These are phyloP conservation scores for Fonsecaea multimorphosa DNA, from an alignment of 2,329 filamentous ascomycete genomes.

Conservation along the genomic window DNA sequence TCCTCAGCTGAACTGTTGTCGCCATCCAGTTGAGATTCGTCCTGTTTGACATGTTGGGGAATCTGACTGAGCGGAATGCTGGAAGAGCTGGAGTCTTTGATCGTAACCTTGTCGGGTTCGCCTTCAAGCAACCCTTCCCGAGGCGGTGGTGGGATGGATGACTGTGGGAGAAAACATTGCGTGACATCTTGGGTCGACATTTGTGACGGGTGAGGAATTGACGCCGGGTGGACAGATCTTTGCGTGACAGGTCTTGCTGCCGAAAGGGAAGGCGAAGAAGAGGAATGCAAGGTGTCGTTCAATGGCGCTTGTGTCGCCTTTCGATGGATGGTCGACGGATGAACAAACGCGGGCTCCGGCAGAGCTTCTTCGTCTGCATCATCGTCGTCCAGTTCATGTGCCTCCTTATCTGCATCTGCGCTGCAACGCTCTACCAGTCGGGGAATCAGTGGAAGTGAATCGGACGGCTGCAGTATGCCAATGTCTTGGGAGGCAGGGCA, in stretches of 20 bases:
- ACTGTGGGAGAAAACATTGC: constrained; percentile 31
- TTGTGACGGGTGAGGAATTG: constrained; percentile 39
- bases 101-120: constrained; percentile 32
- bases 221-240: constrained; percentile 35
- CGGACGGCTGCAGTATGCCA: not conserved
- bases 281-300: constrained; percentile 25
- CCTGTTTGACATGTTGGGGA: constrained; percentile 23
- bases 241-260: constrained; percentile 27
- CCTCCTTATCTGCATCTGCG: not conserved
- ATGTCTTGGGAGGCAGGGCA: not conserved
- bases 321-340: constrained; percentile 23
- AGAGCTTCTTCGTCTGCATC: constrained; percentile 25
- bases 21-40: constrained; percentile 22
- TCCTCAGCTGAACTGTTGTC: constrained; percentile 23
- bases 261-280: constrained; percentile 31
- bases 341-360: constrained; percentile 16
- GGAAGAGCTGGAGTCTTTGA: constrained; percentile 39
- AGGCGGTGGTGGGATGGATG: constrained; percentile 25
- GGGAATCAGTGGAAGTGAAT: constrained; percentile 26
- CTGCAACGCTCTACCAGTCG: constrained; percentile 23
- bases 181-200: constrained; percentile 40
- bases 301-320: constrained; percentile 34
- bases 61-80: constrained; percentile 32
- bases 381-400: constrained; percentile 1
- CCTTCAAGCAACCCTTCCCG: constrained; percentile 1